Evolutionary conservation across 805 yeast species (phyloP), one percentile per base, ranked within the genome.

Genomic region (Phaffomyces thermotolerans): DNA sequence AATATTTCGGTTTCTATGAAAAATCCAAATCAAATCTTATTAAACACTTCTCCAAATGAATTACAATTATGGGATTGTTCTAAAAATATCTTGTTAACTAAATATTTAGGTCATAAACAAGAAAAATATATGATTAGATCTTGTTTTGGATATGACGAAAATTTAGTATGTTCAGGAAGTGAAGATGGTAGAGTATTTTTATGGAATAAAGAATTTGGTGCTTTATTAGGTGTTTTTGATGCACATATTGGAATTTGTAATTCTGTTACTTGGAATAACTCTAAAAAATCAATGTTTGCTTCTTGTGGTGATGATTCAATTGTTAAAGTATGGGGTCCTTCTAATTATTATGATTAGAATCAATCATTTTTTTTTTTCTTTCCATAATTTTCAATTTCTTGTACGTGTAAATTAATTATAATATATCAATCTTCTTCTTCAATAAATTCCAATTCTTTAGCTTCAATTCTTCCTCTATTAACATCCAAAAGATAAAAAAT

Each of bases 261-360:
- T 34, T 78, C 85, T 37, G 93, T 88, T 2, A 79, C 82, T 46
- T 88, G 93, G 90, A 80, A 78, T 51, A 73, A 78, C 1, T 53
- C 49, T 1, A 52, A 38, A 15, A 62, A 65, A 40, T 54, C 61
- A 12, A 64, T 81, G 62, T 81, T 90, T 76, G 93, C 88, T 7
- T 80, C 91, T 18, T 89, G 88, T 34, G 87, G 95, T 14, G 96
- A 89, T 60, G 96, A 90, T 59, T 72, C 75, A 17, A 62, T 71
- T 8, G 81, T 87, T 4, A 78, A 79, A 45, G 71, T 87, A 7
- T 84, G 88, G 89, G 80, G 76, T n/a, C 62, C 62, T 23, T 43
- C 50, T 9, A 34, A 15, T 27, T 27, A 27, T 27, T 10, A 27
- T 27, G 29, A n/a, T n/a, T n/a, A n/a, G n/a, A n/a, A n/a, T n/a